Conservation (phyloP, 2,329 filamentous ascomycete species). For the Alternaria brassicicola region DNA sequence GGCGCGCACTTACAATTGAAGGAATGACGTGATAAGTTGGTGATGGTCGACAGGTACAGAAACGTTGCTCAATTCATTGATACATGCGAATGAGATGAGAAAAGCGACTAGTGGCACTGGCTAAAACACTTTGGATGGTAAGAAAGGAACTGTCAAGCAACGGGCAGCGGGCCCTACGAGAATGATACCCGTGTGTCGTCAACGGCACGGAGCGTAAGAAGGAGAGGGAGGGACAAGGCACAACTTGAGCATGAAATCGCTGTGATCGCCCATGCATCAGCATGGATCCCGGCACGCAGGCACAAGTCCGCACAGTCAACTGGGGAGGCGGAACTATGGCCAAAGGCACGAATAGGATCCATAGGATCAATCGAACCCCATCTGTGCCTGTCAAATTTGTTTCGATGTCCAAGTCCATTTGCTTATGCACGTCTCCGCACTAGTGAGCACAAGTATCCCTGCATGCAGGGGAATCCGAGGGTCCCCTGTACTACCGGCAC, state of each 20-base stretch:
- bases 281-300: constrained; percentile 30
- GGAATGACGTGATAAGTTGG: neutral
- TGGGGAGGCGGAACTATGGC: constrained; percentile 36
- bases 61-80: constrained; percentile 8
- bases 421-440: constrained; percentile 40
- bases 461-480: constrained; percentile 33
- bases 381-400: constrained; percentile 41
- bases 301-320: constrained; percentile 39
- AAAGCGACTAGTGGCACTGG: constrained; percentile 19
- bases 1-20: constrained; percentile 20
- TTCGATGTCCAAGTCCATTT: constrained; percentile 30
- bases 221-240: constrained; percentile 30
- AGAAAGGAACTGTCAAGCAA: constrained; percentile 16
- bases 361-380: constrained; percentile 26
- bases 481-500: constrained; percentile 12
- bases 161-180: constrained; percentile 18
- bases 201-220: constrained; percentile 37
- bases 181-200: constrained; percentile 33
- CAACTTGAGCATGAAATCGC: constrained; percentile 39
- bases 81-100: constrained; percentile 10
- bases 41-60: neutral
- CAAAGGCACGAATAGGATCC: constrained; percentile 33
- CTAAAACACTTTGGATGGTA: constrained; percentile 16
- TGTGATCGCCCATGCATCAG: constrained; percentile 42
- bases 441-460: constrained; percentile 41